Evolutionary conservation across 1,139 yeast species (phyloP).

Genomic region (Geotrichum histeridarum): DNA sequence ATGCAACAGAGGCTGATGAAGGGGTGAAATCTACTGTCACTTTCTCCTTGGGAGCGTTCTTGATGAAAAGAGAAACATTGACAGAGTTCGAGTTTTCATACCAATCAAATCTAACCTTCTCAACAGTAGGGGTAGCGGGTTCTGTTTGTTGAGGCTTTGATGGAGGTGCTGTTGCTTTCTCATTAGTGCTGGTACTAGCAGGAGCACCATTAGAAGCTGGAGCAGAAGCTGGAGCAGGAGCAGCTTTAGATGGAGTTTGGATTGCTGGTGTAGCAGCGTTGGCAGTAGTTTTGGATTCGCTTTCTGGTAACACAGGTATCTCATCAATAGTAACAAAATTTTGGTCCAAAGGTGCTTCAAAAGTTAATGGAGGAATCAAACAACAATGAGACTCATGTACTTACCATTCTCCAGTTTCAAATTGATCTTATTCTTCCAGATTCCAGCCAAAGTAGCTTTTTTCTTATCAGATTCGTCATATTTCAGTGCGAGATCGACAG

Average conservation of each 20-base stretch:
- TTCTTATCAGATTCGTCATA: constrained; percentile 6
- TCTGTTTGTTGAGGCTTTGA: constrained; percentile 5
- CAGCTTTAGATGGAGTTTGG: not conserved
- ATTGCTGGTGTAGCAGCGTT: constrained; percentile 22
- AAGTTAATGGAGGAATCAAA: constrained; percentile 6
- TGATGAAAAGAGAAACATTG: constrained; percentile 68
- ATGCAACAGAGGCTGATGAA: constrained; percentile 32
- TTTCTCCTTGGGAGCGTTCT: constrained; percentile 50
- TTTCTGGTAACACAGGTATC: constrained; percentile 21
- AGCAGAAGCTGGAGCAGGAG: not conserved
- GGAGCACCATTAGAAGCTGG: no score
- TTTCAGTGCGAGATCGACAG: constrained; percentile 12
- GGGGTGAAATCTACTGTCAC: constrained; percentile 40
- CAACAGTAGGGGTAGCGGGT: constrained; percentile 16
- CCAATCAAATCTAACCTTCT: constrained; percentile 68
- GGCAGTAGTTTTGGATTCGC: constrained; percentile 17
- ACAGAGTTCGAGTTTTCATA: constrained; percentile 58
- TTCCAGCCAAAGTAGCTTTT: constrained; percentile 23
- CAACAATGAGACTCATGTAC: not conserved
- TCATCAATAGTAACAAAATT: constrained; percentile 24
- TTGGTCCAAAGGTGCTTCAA: constrained; percentile 13
- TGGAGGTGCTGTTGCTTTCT: not conserved
- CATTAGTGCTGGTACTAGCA: constrained; percentile 8
- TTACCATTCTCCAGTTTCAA: constrained; percentile 30
- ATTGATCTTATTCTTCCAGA: constrained; percentile 51